phyloP scores from a whole-genome alignment of 2,329 filamentous ascomycete genomes.

The Mycosphaerella sp. region DNA sequence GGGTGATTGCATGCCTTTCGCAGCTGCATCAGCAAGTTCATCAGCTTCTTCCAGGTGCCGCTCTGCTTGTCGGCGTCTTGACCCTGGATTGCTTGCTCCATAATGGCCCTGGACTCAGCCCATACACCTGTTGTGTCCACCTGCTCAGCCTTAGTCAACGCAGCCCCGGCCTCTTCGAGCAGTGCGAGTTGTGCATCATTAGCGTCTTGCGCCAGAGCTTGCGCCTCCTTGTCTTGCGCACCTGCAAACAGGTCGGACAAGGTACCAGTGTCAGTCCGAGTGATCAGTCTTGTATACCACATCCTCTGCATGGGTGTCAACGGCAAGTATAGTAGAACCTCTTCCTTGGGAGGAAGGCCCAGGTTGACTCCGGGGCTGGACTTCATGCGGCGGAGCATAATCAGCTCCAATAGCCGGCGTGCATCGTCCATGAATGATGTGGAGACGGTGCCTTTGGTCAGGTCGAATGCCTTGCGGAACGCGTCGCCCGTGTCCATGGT shows the following conservation, averaged over 20 bases:
- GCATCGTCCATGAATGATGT: slow-evolving; percentile 49
- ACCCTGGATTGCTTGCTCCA: slow-evolving; percentile 37
- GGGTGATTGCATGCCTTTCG: slow-evolving; percentile 53
- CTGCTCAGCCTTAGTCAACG: slow-evolving; percentile 25
- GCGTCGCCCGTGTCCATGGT: slow-evolving; percentile 43
- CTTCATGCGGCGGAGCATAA: slow-evolving; percentile 57
- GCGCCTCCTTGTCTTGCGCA: slow-evolving; percentile 42
- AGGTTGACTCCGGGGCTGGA: slow-evolving; percentile 49
- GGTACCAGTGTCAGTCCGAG: slow-evolving; percentile 47
- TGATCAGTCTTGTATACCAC: slow-evolving; percentile 54
- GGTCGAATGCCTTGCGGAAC: slow-evolving; percentile 53
- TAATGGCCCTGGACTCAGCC: slow-evolving; percentile 43
- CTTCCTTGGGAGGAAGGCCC: slow-evolving; percentile 52
- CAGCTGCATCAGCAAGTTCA: slow-evolving; percentile 53
- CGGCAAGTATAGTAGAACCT: slow-evolving; percentile 53
- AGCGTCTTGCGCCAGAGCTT: slow-evolving; percentile 33
- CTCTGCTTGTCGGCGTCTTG: slow-evolving; percentile 22
- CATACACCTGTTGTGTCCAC: slow-evolving; percentile 35
- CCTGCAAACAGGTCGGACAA: slow-evolving; percentile 50
- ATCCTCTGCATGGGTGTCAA: slow-evolving; percentile 53
- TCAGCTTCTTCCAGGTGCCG: slow-evolving; percentile 38
- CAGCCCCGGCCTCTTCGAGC: slow-evolving; percentile 30
- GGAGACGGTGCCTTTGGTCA: slow-evolving; percentile 50
- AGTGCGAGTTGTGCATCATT: slow-evolving; percentile 30
- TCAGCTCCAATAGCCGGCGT: slow-evolving; percentile 48